phyloP scores from a whole-genome alignment of 805 yeast genomes.

The Myxozyma vanderwaltii region DNA sequence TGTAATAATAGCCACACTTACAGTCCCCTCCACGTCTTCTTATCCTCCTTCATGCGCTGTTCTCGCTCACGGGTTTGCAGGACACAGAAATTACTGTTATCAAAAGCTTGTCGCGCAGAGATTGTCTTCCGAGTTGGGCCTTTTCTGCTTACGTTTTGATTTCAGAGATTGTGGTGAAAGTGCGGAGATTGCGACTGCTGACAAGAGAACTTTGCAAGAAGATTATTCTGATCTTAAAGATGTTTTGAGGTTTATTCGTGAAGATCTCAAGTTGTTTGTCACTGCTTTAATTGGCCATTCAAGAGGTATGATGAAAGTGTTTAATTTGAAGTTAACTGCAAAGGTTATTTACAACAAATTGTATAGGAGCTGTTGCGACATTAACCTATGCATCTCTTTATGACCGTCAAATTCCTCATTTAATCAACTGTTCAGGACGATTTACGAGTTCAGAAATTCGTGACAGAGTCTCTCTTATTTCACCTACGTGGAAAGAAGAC shows the following conservation, averaged over 20 bases:
- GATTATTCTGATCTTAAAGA: conserved; percentile 70
- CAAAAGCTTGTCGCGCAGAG: conserved; percentile 62
- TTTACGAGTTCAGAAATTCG: conserved; percentile 55
- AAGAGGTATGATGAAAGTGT: conserved; percentile 52
- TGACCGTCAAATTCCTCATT: conserved; percentile 57
- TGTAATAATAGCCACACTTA: conserved; percentile 22
- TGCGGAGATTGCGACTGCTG: conserved; percentile 49
- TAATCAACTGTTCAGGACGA: conserved; percentile 76
- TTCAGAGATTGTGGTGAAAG: conserved; percentile 86
- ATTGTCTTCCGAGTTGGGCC: conserved; percentile 58
- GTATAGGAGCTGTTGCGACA: conserved; percentile 56
- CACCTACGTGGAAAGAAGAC: conserved; percentile 47
- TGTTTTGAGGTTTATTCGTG: conserved; percentile 45
- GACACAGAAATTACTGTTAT: conserved; percentile 80
- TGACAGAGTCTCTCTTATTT: conserved; percentile 43
- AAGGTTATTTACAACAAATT: too few species aligned
- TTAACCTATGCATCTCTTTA: conserved; percentile 63
- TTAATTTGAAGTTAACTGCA: background rate
- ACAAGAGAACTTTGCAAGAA: conserved; percentile 54
- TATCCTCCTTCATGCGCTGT: conserved; percentile 49
- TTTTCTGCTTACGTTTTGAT: conserved; percentile 73
- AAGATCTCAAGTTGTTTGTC: conserved; percentile 46
- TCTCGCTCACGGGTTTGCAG: conserved; percentile 81
- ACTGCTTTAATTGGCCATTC: conserved; percentile 75
- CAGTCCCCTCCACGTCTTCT: conserved; percentile 9